phyloP scores from a whole-genome alignment of 1,284 basidiomycete species.

The Trichosporon ovoides region DNA sequence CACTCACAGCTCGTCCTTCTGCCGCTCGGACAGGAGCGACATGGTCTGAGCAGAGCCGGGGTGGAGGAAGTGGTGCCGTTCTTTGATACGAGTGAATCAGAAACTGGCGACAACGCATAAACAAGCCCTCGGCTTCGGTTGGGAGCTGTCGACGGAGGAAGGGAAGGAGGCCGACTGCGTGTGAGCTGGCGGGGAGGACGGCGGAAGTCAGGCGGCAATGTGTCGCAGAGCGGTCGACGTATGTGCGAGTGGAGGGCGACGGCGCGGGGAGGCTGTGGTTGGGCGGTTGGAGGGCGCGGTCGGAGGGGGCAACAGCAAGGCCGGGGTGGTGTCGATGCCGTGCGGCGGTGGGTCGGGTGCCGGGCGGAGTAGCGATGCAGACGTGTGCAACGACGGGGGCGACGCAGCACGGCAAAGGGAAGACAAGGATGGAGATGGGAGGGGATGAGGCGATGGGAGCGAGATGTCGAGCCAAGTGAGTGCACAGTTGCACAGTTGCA shows the following conservation, averaged over 20 bases:
- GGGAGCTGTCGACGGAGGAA: neutral
- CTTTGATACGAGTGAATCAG: neutral
- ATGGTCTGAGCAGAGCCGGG: constrained; percentile 20
- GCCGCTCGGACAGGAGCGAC: constrained; percentile 62
- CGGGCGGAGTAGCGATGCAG: neutral
- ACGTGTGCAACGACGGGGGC: neutral
- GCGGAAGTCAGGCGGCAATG: neutral
- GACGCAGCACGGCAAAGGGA: neutral
- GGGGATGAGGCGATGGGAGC: neutral
- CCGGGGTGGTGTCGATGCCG: neutral
- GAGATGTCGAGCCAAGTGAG: too few species aligned
- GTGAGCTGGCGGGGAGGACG: neutral
- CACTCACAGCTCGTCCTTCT: constrained; percentile 75
- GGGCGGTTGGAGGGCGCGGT: neutral
- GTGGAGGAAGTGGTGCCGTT: neutral
- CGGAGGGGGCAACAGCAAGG: too few species aligned
- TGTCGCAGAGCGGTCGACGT: neutral
- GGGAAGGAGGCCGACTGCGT: neutral
- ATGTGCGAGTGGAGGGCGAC: neutral
- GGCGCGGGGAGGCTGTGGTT: neutral
- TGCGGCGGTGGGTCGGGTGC: neutral
- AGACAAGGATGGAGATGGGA: neutral
- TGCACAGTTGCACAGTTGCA: neutral
- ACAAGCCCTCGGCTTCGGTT: neutral
- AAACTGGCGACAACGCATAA: neutral